Base-by-base conservation (phyloP, 2,329 filamentous ascomycete species). In the Xylaria sp. region DNA sequence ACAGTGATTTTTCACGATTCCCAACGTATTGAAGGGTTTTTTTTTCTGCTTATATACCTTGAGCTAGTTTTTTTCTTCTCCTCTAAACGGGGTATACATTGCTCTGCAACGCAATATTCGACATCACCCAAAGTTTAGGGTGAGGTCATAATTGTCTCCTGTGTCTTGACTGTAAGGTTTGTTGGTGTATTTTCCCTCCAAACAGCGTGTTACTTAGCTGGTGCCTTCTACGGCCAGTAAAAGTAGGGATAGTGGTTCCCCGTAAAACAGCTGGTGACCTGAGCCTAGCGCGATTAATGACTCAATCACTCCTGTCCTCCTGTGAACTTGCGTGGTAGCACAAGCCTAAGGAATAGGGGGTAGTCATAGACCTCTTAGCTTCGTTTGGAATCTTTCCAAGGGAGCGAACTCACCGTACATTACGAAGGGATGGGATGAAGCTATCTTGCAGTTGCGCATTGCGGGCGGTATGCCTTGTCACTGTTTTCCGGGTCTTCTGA, bases 281-380 rank as follows among this genome's bases (percentile, higher is more conserved):
- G 63, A 60, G 59, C 63, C 48, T 66, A 68, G 66, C 63, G 63
- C 53, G 10, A 30, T 48, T 48, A 23, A 66, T 68, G 59, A 68
- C 59, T 68, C 66, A 48, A 58, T 65, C 18, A 34, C 55, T 52
- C n/a, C n/a, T n/a, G n/a, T n/a, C n/a, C n/a, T n/a, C n/a, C 39
- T 67, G 43, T 34, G 25, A 56, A n/a, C 34, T 32, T 46, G 34
- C n/a, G 43, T 66, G 23, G 41, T 28, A 60, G 30, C 39, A 65
- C 36, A 34, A 39, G 9, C 13, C 50, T 7, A 52, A 43, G 50
- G 45, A 28, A 10, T 15, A 41, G 28, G 28, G n/a, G 10, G 30
- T 15, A 48, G 9, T 48, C 56, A 34, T 36, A 30, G 18, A 18
- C 25, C n/a, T 55, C 30, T n/a, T 23, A 23, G 10, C 28, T 25